Conservation (phyloP, 352 stramenopile genomes). For the Aphanomyces invadans region DNA sequence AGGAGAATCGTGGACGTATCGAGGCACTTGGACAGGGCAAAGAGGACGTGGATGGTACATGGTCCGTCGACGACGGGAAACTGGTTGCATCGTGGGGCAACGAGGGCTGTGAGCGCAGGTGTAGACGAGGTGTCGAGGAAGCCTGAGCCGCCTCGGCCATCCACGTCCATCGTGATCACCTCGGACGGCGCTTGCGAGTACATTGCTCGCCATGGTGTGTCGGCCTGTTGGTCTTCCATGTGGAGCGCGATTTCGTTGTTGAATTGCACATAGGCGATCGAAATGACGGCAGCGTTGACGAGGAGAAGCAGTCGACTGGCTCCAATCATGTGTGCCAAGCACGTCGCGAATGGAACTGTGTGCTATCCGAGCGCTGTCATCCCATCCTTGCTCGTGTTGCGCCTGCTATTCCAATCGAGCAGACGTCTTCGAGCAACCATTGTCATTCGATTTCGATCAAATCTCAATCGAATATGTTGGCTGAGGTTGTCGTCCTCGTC, state of each 20-base stretch:
- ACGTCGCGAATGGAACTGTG: neutral
- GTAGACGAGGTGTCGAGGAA: neutral
- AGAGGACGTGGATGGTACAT: constrained; percentile 6
- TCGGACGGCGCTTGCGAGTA: neutral
- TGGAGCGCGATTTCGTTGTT: constrained; percentile 13
- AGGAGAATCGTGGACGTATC: constrained; percentile 9
- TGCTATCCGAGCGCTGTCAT: neutral
- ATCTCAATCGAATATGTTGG: too few species aligned
- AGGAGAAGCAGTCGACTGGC: neutral
- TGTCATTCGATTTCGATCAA: too few species aligned
- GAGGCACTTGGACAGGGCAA: constrained; percentile 17
- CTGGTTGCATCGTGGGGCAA: constrained; percentile 9
- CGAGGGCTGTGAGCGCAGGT: neutral
- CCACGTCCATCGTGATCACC: constrained; percentile 11
- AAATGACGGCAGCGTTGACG: neutral
- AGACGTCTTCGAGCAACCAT: too few species aligned
- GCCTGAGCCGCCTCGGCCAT: neutral
- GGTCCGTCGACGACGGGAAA: neutral
- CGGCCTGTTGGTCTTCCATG: neutral
- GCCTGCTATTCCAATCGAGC: constrained; percentile 10
- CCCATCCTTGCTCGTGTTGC: neutral
- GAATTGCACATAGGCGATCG: constrained; percentile 6
- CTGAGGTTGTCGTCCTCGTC: too few species aligned
- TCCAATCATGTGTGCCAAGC: neutral
- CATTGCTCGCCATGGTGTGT: constrained; percentile 4